Percentiles rank a stretch among this genome's conserved stretches.
Conservation (phyloP, 2,329 filamentous ascomycete species). For the Pseudogymnoascus sp. region DNA sequence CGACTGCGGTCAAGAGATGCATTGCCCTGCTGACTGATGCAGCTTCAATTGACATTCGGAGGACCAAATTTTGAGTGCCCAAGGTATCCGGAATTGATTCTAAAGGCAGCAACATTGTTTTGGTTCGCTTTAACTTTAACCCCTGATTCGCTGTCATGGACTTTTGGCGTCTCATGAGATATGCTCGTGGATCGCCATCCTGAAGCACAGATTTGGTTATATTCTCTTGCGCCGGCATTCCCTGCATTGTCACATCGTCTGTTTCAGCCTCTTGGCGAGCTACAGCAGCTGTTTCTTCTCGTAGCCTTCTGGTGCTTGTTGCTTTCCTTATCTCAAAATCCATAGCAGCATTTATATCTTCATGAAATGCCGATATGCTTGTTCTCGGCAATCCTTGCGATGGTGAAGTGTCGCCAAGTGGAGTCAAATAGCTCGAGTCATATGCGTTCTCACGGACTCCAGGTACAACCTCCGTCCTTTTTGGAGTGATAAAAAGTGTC, state of each 20-base stretch:
- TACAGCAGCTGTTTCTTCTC: constrained; percentile 17
- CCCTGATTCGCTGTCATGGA: constrained; percentile 15
- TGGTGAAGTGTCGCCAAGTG: not conserved
- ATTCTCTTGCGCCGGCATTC: not conserved
- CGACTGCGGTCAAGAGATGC: constrained; percentile 10
- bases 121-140: constrained; percentile 19
- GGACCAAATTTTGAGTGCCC: constrained; percentile 18
- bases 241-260: not conserved
- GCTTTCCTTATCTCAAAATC: constrained; percentile 28
- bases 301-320: constrained; percentile 22
- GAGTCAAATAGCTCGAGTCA: not conserved
- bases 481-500: constrained; percentile 22
- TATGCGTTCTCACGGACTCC: not conserved
- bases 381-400: not conserved
- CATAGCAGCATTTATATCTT: constrained; percentile 26
- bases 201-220: constrained; percentile 14
- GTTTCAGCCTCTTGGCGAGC: not conserved
- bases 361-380: not conserved
- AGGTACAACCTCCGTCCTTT: not conserved
- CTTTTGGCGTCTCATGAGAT: constrained; percentile 25
- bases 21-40: constrained; percentile 11
- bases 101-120: constrained; percentile 23
- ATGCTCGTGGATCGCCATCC: constrained; percentile 26
- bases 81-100: constrained; percentile 21
- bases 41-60: constrained; percentile 14